phyloP scores from a whole-genome alignment of 2,329 filamentous ascomycete species.

The Neofusicoccum kwambonambiense region DNA sequence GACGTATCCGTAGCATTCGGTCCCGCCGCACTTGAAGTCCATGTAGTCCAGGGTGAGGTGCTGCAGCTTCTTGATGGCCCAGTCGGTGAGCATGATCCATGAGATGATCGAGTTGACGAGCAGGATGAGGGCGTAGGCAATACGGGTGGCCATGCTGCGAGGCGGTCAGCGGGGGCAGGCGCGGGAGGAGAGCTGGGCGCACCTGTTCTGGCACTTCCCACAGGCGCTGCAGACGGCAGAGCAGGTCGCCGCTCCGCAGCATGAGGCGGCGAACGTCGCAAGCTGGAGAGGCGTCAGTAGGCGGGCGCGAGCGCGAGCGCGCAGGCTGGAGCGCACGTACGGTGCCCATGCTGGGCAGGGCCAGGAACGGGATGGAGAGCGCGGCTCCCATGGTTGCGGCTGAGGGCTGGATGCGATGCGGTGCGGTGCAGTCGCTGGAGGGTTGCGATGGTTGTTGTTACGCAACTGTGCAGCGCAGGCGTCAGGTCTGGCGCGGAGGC shows the following conservation, averaged over 20 bases:
- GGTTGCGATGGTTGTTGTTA: neutral
- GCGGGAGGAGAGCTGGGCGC: conserved; percentile 23
- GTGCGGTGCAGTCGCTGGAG: neutral
- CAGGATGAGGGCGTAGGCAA: conserved; percentile 91
- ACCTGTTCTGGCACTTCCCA: conserved; percentile 96
- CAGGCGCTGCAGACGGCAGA: conserved; percentile 94
- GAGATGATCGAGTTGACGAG: conserved; percentile 95
- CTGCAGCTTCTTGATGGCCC: conserved; percentile 95
- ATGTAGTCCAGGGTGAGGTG: conserved; percentile 93
- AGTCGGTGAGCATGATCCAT: conserved; percentile 99
- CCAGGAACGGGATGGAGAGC: conserved; percentile 84
- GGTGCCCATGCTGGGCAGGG: conserved; percentile 79
- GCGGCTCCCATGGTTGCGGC: conserved; percentile 73
- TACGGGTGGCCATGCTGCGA: conserved; percentile 85
- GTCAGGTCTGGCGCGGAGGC: neutral
- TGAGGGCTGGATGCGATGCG: conserved; percentile 21
- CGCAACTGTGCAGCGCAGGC: conserved; percentile 9
- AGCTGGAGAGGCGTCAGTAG: conserved; percentile 53
- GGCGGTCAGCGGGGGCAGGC: conserved; percentile 20
- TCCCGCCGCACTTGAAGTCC: conserved; percentile 84
- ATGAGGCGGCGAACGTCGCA: conserved; percentile 78
- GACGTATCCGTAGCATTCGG: conserved; percentile 91
- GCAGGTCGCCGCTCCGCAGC: conserved; percentile 94
- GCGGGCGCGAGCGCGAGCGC: conserved; percentile 10
- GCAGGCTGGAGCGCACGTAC: conserved; percentile 54